These are phyloP conservation scores for Penstemon barbatus DNA, from an alignment of 257 asterid species.

Conservation along the genomic window DNA sequence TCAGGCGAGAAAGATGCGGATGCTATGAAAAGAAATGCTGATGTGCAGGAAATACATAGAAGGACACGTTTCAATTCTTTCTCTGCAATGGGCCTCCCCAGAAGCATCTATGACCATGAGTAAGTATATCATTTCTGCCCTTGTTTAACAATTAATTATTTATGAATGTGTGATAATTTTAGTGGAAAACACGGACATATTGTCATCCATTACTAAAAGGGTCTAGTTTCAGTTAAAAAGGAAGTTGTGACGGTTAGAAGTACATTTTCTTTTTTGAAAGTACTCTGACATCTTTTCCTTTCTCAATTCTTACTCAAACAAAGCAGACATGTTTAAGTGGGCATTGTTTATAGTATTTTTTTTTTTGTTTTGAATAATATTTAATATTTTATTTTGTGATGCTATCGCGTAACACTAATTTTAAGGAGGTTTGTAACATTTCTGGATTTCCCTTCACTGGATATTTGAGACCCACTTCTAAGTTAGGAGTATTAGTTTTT, in stretches of 20 bases:
- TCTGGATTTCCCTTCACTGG: slow-evolving; percentile 10
- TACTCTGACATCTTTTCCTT: slow-evolving; percentile 7
- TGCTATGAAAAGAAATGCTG: slow-evolving; percentile 76
- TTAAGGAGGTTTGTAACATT: background rate
- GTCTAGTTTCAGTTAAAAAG: background rate
- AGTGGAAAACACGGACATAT: background rate
- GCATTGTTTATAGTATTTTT: background rate
- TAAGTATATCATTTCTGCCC: slow-evolving; percentile 37
- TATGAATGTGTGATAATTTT: background rate
- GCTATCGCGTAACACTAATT: background rate
- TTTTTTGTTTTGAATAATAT: background rate
- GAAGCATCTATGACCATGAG: slow-evolving; percentile 86
- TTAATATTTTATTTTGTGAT: background rate
- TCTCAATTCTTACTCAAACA: slow-evolving; percentile 3
- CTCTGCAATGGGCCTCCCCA: slow-evolving; percentile 67
- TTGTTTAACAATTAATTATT: background rate
- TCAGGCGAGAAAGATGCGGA: slow-evolving; percentile 87
- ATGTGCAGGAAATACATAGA: slow-evolving; percentile 78
- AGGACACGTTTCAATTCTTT: slow-evolving; percentile 72
- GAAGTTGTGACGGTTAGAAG: background rate
- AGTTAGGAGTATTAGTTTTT: background rate
- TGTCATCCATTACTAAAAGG: slow-evolving; percentile 12
- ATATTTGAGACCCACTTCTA: background rate
- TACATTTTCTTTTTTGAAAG: slow-evolving; percentile 13
- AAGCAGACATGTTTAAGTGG: background rate